Conservation (phyloP, 2,329 filamentous ascomycete genomes). For the Aplosporella prunicola region DNA sequence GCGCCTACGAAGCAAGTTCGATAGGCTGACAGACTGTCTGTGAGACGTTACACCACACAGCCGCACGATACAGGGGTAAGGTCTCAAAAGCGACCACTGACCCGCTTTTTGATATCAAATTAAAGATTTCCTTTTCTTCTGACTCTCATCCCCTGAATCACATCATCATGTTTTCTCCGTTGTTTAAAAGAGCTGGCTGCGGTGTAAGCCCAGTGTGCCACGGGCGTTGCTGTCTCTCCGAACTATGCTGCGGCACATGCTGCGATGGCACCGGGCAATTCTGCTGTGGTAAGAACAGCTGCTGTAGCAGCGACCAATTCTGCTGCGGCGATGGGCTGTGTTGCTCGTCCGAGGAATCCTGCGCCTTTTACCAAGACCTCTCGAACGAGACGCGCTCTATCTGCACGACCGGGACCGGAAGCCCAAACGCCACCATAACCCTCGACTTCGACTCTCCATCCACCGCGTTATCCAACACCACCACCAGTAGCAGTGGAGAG, state of each 20-base stretch:
- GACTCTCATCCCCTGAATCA: no score
- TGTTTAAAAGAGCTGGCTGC: no score
- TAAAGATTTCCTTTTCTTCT: no score
- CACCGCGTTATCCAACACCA: not conserved
- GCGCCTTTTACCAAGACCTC: not conserved
- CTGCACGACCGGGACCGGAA: not conserved
- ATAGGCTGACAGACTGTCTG: no score
- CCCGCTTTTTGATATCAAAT: no score
- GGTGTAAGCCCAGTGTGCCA: no score
- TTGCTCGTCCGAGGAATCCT: not conserved
- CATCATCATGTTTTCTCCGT: no score
- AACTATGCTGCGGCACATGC: conserved; percentile 22
- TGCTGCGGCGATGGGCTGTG: not conserved
- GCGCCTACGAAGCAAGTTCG: no score
- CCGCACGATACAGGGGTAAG: no score
- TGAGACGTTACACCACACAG: no score
- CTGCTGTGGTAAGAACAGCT: not conserved
- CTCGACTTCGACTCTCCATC: not conserved
- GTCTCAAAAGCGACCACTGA: no score
- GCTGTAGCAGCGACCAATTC: not conserved
- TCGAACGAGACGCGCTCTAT: not conserved
- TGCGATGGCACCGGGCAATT: not conserved
- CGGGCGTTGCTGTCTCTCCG: no score
- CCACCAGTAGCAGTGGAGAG: not conserved
- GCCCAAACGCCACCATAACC: not conserved